Evolutionary conservation across 108 stramenopile species (phyloP).

Genomic region (Skeletonema menzelii): DNA sequence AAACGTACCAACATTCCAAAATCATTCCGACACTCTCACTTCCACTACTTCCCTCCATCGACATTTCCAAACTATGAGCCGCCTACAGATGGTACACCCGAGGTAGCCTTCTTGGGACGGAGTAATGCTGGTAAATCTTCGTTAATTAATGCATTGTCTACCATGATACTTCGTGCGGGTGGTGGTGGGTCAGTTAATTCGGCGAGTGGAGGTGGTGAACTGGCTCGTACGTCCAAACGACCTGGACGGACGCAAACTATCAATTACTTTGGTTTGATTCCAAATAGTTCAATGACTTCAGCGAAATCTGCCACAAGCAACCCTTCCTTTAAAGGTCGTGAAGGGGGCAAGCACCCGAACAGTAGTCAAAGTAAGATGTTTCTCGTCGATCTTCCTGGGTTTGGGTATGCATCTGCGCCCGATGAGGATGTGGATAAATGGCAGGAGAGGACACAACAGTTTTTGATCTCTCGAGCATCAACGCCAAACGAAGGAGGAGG

Average conservation of each 20-base stretch:
- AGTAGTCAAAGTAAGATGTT: conserved; percentile 27
- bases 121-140: conserved; percentile 95
- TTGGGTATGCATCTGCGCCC: conserved; percentile 79
- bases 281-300: conserved; percentile 6
- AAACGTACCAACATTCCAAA: conserved; percentile 26
- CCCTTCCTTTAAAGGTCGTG: neutral
- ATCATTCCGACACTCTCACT: conserved; percentile 34
- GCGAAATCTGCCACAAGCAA: neutral
- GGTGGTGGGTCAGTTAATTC: conserved; percentile 2
- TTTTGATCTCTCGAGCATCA: conserved; percentile 50
- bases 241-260: conserved; percentile 93
- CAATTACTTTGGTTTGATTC: conserved; percentile 81
- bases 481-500: neutral
- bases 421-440: conserved; percentile 66
- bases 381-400: conserved; percentile 82
- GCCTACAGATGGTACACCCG: conserved; percentile 61
- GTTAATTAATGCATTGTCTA: conserved; percentile 77
- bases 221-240: conserved; percentile 79
- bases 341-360: neutral
- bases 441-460: conserved; percentile 80
- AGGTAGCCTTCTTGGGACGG: conserved; percentile 92
- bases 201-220: conserved; percentile 46
- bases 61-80: conserved; percentile 49
- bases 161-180: conserved; percentile 39
- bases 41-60: conserved; percentile 70